These are phyloP conservation scores for Trametes maxima DNA, from an alignment of 768 basidiomycete genomes.

Conservation along the genomic window DNA sequence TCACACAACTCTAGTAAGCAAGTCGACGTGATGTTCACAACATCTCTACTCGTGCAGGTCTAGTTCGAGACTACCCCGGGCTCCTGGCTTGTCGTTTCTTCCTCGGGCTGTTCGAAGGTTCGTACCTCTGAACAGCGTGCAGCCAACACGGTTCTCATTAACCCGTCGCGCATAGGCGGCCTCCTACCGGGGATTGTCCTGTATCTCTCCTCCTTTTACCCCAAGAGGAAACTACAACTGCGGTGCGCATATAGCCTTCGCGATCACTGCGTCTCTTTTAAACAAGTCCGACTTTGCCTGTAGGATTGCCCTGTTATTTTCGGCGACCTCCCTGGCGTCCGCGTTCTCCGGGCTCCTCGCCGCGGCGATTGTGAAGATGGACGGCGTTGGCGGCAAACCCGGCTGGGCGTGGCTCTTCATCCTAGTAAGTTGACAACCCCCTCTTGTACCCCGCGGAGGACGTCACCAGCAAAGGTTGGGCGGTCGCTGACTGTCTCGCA, in stretches of 20 bases:
- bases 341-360: conserved; percentile 69
- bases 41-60: conserved; percentile 27
- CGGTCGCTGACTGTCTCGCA: neutral
- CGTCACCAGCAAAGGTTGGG: too few species aligned
- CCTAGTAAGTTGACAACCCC: conserved; percentile 37
- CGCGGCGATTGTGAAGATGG: conserved; percentile 56
- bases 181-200: conserved; percentile 43
- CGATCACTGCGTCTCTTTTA: neutral
- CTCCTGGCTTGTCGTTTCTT: conserved; percentile 53
- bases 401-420: conserved; percentile 76
- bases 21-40: neutral
- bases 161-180: conserved; percentile 33
- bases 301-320: conserved; percentile 42
- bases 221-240: conserved; percentile 32
- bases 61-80: conserved; percentile 52
- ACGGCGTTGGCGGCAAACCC: conserved; percentile 50
- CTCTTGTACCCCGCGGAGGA: too few species aligned
- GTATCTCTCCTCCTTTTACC: conserved; percentile 35
- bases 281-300: neutral
- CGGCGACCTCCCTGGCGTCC: conserved; percentile 50
- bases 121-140: neutral
- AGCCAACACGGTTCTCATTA: too few species aligned
- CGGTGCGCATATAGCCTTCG: conserved; percentile 20
- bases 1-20: neutral
- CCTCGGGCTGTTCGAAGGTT: conserved; percentile 61